A percentile compares a stretch with the other conserved stretches of the same genome.
Conservation (phyloP, 352 stramenopile species). For the Albugo candida region DNA sequence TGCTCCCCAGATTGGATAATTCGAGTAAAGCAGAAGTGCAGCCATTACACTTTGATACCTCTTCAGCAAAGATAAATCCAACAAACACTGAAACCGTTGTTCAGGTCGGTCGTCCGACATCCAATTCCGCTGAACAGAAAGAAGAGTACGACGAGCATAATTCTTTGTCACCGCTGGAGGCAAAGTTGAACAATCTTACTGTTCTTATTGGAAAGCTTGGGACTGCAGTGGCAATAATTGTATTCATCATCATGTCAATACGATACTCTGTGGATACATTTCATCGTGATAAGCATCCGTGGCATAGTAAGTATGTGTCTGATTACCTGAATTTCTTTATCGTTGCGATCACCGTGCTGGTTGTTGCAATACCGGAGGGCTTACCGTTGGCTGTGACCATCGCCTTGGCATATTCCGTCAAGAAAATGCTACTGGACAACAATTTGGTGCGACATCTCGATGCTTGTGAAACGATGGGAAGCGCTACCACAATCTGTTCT, state of each 20-base stretch:
- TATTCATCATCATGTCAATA: constrained; percentile 36
- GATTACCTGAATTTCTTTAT: constrained; percentile 72
- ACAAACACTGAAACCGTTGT: background rate
- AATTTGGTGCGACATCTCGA: constrained; percentile 92
- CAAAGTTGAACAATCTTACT: constrained; percentile 59
- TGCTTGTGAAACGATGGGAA: constrained; percentile 94
- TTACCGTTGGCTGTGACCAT: constrained; percentile 81
- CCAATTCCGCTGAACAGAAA: background rate
- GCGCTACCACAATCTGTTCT: constrained; percentile 92
- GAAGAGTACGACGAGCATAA: constrained; percentile 1
- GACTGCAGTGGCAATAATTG: constrained; percentile 28
- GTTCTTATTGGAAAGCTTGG: constrained; percentile 46
- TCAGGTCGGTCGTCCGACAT: constrained; percentile 7
- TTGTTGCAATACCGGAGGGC: constrained; percentile 80
- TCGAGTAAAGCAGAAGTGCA: too few species aligned
- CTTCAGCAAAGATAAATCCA: background rate
- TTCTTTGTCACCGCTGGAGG: constrained; percentile 24
- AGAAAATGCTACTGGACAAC: constrained; percentile 91
- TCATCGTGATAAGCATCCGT: constrained; percentile 15
- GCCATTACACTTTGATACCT: too few species aligned
- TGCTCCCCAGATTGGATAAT: too few species aligned
- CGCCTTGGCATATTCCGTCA: constrained; percentile 74
- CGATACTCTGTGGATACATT: constrained; percentile 43
- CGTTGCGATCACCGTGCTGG: constrained; percentile 63
- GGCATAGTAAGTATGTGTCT: constrained; percentile 17